A percentile compares a stretch with the other conserved stretches of the same genome.
Evolutionary conservation across 495 filamentous ascomycete species (phyloP).

Genomic region (Penicillium bovifimosum): DNA sequence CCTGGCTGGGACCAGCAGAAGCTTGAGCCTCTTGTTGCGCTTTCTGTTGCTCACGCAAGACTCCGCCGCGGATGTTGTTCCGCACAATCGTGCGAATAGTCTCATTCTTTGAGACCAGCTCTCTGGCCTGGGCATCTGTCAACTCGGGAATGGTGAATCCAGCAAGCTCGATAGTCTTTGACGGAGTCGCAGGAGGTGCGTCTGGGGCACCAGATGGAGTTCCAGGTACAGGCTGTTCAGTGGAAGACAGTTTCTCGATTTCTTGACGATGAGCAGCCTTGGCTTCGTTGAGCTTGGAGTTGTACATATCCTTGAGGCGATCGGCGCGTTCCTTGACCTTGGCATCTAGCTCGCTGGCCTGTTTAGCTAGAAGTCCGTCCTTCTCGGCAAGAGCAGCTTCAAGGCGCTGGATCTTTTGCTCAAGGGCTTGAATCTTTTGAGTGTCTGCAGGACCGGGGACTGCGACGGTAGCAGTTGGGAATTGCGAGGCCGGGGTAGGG

Average conservation of each 20-base stretch:
- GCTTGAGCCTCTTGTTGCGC: conserved; percentile 16
- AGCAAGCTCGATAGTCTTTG: conserved; percentile 24
- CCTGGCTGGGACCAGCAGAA: conserved; percentile 16
- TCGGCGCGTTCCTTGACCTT: conserved; percentile 63
- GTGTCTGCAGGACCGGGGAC: conserved; percentile 25
- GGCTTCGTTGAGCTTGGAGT: conserved; percentile 62
- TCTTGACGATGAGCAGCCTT: conserved; percentile 50
- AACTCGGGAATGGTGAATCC: conserved; percentile 23
- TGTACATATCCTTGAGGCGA: conserved; percentile 65
- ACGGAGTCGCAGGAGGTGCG: conserved; percentile 34
- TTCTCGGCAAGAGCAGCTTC: conserved; percentile 48
- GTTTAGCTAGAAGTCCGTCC: conserved; percentile 31
- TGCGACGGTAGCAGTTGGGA: conserved; percentile 25
- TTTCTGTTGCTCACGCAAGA: conserved; percentile 35
- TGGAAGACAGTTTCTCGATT: conserved; percentile 57
- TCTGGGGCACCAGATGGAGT: conserved; percentile 25
- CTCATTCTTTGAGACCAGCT: conserved; percentile 58
- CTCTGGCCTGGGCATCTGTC: conserved; percentile 58
- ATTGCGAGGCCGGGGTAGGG: conserved; percentile 38
- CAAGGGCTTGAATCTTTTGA: conserved; percentile 32
- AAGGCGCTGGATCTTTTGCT: conserved; percentile 44
- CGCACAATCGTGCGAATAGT: conserved; percentile 60
- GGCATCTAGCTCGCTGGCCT: conserved; percentile 45
- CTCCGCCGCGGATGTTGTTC: conserved; percentile 43
- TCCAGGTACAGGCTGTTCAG: conserved; percentile 44